Base-by-base conservation (phyloP, 139 green algal species). In the Astrephomene gubernaculifera region DNA sequence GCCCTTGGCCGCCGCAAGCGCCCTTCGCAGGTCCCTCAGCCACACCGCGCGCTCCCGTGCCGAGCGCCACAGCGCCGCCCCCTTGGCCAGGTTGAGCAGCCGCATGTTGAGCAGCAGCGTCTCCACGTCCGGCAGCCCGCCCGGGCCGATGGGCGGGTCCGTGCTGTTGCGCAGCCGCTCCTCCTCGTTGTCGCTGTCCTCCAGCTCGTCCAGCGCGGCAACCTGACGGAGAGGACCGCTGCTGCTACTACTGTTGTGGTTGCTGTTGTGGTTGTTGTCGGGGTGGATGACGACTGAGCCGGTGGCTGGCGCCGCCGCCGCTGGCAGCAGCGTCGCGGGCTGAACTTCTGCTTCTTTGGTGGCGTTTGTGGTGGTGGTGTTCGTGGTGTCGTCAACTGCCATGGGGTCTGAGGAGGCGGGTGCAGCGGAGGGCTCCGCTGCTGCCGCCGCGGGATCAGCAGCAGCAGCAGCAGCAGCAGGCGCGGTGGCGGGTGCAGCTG, bases 101-200 rank as follows among this genome's bases (percentile, higher is more conserved):
- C 60, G 60, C n/a, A 72, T 21, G 43, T 39, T 61, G 33, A 81
- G 35, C 14, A 74, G 39, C 68, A 72, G 22, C 29, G 39, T 29
- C 76, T 83, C 76, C 22, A 21, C 33, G 33, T 75, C 63, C 22
- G 57, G 61, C n/a, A n/a, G n/a, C 43, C 43, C 78, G 10, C 53
- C 75, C 19, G 75, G 35, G 6, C 45, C 2, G 10, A 53, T 24
- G 36, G n/a, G 2, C 43, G 70, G 31, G 31, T 74, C 79, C 1
- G 79, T 31, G 35, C 29, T 41, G 79, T 75, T 76, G 22, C 63
- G 43, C 35, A 75, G 45, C 4, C 33, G 33, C 57, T 85, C 83
- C 61, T 82, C 72, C 83, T 88, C 83, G 49, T 73, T 74, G 65
- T 88, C 88, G 57, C 85, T 90, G 61, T 92, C 88, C n/a, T 92